Evolutionary conservation across 805 yeast genomes (phyloP).

Genomic region (Naumovozyma baii): DNA sequence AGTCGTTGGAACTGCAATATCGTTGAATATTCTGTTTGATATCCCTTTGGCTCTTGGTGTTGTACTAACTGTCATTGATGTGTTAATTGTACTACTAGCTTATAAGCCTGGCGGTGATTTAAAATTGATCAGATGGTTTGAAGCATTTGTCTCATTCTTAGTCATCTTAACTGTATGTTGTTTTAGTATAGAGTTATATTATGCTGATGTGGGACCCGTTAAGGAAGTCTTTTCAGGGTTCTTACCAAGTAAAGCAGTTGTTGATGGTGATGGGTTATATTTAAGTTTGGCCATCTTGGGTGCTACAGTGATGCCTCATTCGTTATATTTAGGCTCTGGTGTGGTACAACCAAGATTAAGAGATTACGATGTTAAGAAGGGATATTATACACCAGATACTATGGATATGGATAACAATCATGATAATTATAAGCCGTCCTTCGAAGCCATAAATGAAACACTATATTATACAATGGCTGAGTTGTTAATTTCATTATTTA

Average conservation of each 20-base stretch:
- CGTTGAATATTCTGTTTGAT: slow-evolving; percentile 71
- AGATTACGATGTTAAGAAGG: slow-evolving; percentile 64
- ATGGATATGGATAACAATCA: slow-evolving; percentile 31
- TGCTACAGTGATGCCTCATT: slow-evolving; percentile 94
- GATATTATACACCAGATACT: slow-evolving; percentile 40
- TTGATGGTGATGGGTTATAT: slow-evolving; percentile 58
- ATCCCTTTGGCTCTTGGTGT: slow-evolving; percentile 82
- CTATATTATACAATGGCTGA: slow-evolving; percentile 77
- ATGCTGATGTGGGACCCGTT: slow-evolving; percentile 48
- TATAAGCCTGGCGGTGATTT: slow-evolving; percentile 80
- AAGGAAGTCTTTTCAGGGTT: slow-evolving; percentile 64
- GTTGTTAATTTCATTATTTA: slow-evolving; percentile 69
- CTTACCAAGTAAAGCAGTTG: slow-evolving; percentile 41
- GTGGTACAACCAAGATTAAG: slow-evolving; percentile 77
- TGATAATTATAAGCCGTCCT: slow-evolving; percentile 59
- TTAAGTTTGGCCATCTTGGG: slow-evolving; percentile 80
- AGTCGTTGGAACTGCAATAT: slow-evolving; percentile 95
- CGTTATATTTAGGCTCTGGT: slow-evolving; percentile 78
- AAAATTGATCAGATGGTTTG: slow-evolving; percentile 68
- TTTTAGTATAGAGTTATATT: slow-evolving; percentile 66
- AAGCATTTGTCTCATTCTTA: slow-evolving; percentile 65
- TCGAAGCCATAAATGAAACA: slow-evolving; percentile 72
- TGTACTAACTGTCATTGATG: slow-evolving; percentile 75
- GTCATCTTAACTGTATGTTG: slow-evolving; percentile 80
- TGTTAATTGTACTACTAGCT: slow-evolving; percentile 74